These are phyloP conservation scores for Platismatia glauca DNA, from an alignment of 495 filamentous ascomycete species.

Conservation along the genomic window DNA sequence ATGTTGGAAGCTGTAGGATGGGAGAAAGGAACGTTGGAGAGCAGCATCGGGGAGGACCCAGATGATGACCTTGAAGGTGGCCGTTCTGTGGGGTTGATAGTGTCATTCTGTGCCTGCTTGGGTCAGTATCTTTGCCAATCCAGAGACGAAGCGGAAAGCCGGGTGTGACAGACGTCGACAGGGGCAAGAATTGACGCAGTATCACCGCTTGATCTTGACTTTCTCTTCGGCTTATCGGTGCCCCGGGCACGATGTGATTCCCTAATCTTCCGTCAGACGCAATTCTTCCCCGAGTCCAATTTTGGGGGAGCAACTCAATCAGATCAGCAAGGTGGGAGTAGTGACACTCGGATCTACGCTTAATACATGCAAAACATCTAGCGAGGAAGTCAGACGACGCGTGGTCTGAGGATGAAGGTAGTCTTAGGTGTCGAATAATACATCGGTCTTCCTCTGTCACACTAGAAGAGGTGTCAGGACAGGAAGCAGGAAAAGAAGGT, in stretches of 20 bases:
- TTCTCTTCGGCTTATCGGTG: slow-evolving; percentile 20
- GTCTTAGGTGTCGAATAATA: background rate
- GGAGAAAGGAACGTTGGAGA: slow-evolving; percentile 60
- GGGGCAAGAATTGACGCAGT: background rate
- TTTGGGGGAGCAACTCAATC: slow-evolving; percentile 45
- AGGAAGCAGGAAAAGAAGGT: background rate
- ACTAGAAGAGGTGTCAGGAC: slow-evolving; percentile 25
- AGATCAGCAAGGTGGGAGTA: slow-evolving; percentile 61
- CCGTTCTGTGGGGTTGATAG: slow-evolving; percentile 14
- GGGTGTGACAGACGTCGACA: slow-evolving; percentile 4
- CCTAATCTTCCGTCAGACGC: slow-evolving; percentile 8
- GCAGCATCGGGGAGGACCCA: slow-evolving; percentile 36
- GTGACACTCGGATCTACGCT: slow-evolving; percentile 58
- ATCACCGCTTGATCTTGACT: slow-evolving; percentile 10
- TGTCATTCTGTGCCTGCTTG: slow-evolving; percentile 9
- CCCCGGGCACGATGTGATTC: slow-evolving; percentile 22
- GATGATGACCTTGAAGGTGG: slow-evolving; percentile 19
- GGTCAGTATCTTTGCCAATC: background rate
- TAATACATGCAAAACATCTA: slow-evolving; percentile 61
- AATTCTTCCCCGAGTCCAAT: background rate
- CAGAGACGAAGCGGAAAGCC: background rate
- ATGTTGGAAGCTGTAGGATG: slow-evolving; percentile 54
- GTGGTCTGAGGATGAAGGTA: slow-evolving; percentile 3
- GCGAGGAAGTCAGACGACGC: slow-evolving; percentile 25
- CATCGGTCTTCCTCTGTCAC: slow-evolving; percentile 35